These are phyloP conservation scores for Phytophthora fragariaefolia DNA, from an alignment of 352 stramenopile species.

Conservation along the genomic window DNA sequence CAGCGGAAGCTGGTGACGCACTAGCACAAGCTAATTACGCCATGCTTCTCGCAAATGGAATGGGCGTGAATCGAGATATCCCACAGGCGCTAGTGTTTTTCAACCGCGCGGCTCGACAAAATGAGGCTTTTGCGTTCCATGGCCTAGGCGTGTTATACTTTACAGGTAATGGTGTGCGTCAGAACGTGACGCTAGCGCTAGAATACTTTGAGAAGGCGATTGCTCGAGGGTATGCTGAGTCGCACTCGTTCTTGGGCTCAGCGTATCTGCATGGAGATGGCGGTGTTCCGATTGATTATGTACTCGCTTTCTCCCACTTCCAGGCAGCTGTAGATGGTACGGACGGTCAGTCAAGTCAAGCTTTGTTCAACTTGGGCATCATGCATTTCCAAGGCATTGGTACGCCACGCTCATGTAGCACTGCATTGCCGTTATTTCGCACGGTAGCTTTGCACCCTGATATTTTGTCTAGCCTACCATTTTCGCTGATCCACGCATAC, in stretches of 20 bases:
- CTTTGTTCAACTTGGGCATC: constrained; percentile 75
- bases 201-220: constrained; percentile 69
- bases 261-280: constrained; percentile 71
- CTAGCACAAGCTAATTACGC: constrained; percentile 74
- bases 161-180: constrained; percentile 51
- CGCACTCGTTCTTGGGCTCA: constrained; percentile 73
- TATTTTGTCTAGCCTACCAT: constrained; percentile 56
- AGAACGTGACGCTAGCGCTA: constrained; percentile 68
- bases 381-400: constrained; percentile 76
- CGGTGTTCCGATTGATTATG: constrained; percentile 54
- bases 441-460: constrained; percentile 62
- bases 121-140: constrained; percentile 69
- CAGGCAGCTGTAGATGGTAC: constrained; percentile 51
- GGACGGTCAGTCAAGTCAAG: constrained; percentile 53
- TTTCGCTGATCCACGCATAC: constrained; percentile 73
- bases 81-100: constrained; percentile 70
- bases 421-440: constrained; percentile 66
- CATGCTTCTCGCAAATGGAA: constrained; percentile 74
- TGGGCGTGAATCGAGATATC: constrained; percentile 66
- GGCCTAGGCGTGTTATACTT: constrained; percentile 73
- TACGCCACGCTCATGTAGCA: constrained; percentile 50
- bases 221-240: constrained; percentile 61
- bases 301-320: constrained; percentile 68
- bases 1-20: constrained; percentile 68
- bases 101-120: constrained; percentile 54